Conservation (phyloP, 78 protist genomes). For the Dictyostelium intermedium region DNA sequence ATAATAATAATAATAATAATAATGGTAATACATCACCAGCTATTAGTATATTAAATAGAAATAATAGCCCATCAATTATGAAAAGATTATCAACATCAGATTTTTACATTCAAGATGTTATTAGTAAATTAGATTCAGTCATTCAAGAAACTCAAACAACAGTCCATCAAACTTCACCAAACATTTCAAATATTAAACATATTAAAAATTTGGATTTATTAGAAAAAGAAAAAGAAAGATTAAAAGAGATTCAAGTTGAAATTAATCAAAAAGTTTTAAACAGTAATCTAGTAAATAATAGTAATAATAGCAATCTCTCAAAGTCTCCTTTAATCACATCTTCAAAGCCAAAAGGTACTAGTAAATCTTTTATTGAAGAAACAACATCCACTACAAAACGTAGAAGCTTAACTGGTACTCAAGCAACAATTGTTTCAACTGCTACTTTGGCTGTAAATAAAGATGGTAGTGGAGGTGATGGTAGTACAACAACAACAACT, state of each 20-base stretch:
- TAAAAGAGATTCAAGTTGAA: background rate
- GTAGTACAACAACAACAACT: background rate
- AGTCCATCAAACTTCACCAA: background rate
- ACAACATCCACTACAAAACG: background rate
- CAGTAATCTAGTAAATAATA: background rate
- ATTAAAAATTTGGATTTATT: background rate
- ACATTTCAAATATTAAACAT: background rate
- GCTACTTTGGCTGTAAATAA: background rate
- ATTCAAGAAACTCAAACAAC: background rate
- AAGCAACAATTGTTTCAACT: background rate
- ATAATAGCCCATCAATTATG: background rate
- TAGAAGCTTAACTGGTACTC: background rate
- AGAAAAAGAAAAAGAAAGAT: conserved; percentile 1
- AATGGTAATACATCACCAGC: background rate
- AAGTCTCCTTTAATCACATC: background rate
- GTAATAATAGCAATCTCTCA: background rate
- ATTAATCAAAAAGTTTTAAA: background rate
- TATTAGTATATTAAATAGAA: background rate
- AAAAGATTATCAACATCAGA: background rate
- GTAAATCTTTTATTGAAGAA: conserved; percentile 1
- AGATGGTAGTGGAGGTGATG: background rate
- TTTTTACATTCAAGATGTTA: background rate
- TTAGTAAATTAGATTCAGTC: background rate
- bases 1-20: background rate
- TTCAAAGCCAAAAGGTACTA: background rate